Conservation (phyloP, 2,329 filamentous ascomycete species). For the Cryphonectria parasitica region DNA sequence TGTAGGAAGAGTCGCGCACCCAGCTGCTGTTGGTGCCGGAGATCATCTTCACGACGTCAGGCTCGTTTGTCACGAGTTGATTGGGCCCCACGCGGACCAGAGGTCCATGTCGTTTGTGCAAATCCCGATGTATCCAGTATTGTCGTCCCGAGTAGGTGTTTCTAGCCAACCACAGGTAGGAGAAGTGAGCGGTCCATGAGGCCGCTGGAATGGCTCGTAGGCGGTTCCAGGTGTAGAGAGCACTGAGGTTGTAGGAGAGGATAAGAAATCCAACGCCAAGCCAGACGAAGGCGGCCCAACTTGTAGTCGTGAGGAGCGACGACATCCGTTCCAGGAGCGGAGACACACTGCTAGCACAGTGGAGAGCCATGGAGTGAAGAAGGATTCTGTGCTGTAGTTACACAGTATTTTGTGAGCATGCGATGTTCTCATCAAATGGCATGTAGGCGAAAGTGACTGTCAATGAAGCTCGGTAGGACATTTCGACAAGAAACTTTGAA, state of each 20-base stretch:
- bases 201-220: slow-evolving; percentile 35
- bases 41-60: slow-evolving; percentile 31
- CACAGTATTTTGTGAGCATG: background rate
- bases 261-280: background rate
- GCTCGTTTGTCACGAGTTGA: slow-evolving; percentile 33
- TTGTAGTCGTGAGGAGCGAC: background rate
- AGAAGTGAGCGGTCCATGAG: slow-evolving; percentile 36
- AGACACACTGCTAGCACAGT: background rate
- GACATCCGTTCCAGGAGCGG: background rate
- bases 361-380: background rate
- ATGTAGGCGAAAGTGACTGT: background rate
- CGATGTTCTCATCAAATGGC: background rate
- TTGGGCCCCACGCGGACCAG: slow-evolving; percentile 37
- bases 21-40: slow-evolving; percentile 6
- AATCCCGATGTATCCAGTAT: slow-evolving; percentile 32
- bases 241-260: background rate
- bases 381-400: background rate
- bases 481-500: background rate
- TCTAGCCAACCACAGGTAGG: slow-evolving; percentile 39
- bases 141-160: slow-evolving; percentile 33
- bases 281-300: background rate
- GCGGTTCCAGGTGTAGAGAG: slow-evolving; percentile 18
- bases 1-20: slow-evolving; percentile 11
- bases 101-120: slow-evolving; percentile 34
- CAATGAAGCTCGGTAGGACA: background rate